A percentile compares a stretch with the other conserved stretches of the same genome.
phyloP scores from a whole-genome alignment of 2,329 filamentous ascomycete genomes.

The Cercospora sp. region DNA sequence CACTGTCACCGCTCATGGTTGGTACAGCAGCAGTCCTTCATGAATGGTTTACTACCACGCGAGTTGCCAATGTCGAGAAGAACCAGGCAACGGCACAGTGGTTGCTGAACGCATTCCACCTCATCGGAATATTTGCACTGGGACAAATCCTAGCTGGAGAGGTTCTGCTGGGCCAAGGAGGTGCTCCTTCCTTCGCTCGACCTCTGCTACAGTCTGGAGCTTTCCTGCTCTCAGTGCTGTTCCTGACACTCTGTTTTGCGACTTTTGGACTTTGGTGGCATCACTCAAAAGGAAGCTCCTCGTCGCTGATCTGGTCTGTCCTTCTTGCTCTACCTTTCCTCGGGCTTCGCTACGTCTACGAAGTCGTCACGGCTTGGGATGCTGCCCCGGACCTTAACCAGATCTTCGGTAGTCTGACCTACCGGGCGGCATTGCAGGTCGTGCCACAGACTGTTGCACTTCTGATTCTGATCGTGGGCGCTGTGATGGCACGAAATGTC shows the following conservation, averaged over 20 bases:
- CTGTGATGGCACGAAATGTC: conserved; percentile 12
- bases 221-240: conserved; percentile 7
- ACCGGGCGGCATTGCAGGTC: conserved; percentile 6
- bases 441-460: conserved; percentile 9
- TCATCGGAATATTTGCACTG: conserved; percentile 10
- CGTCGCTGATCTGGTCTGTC: conserved; percentile 13
- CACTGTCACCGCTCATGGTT: conserved; percentile 7
- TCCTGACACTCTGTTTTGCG: conserved; percentile 1
- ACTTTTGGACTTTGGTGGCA: conserved; percentile 4
- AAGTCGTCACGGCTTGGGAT: conserved; percentile 12
- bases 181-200: conserved; percentile 1
- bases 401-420: conserved; percentile 10
- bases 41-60: conserved; percentile 9
- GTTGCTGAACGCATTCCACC: conserved; percentile 10
- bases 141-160: neutral
- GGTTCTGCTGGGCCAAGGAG: neutral
- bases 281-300: conserved; percentile 10
- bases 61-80: neutral
- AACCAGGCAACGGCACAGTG: conserved; percentile 8
- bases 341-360: conserved; percentile 12
- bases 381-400: conserved; percentile 4
- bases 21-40: conserved; percentile 7
- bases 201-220: conserved; percentile 9
- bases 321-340: conserved; percentile 11
- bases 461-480: conserved; percentile 12